Percentiles rank a stretch among this genome's conserved stretches.
These are phyloP conservation scores for Wallacemonas sp. DNA, from an alignment of 208 protist genomes.

Conservation along the genomic window DNA sequence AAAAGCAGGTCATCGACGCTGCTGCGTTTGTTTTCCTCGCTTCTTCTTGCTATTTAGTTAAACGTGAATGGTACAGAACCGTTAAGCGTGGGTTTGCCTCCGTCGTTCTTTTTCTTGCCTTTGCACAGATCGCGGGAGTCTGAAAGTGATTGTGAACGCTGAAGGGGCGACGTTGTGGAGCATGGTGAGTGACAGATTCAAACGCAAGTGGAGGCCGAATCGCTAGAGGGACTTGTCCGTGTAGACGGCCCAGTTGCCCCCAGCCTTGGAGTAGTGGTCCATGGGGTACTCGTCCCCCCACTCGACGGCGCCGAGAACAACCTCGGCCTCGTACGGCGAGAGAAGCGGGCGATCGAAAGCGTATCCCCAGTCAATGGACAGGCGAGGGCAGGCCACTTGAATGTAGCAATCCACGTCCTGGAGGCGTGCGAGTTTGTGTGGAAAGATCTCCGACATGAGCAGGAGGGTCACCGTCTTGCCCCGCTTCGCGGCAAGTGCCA, in stretches of 20 bases:
- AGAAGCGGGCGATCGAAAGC: slow-evolving; percentile 96
- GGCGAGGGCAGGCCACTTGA: slow-evolving; percentile 97
- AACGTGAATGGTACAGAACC: too few relatives aligned
- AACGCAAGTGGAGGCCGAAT: too few relatives aligned
- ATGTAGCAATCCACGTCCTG: slow-evolving; percentile 95
- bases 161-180: neutral
- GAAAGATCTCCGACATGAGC: slow-evolving; percentile 98
- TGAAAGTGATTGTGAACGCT: too few relatives aligned
- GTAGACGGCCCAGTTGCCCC: slow-evolving; percentile 95
- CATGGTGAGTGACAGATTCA: neutral
- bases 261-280: slow-evolving; percentile 96
- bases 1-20: too few relatives aligned
- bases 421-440: slow-evolving; percentile 92
- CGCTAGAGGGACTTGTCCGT: slow-evolving; percentile 68
- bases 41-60: too few relatives aligned
- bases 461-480: slow-evolving; percentile 86
- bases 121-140: too few relatives aligned
- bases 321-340: slow-evolving; percentile 97
- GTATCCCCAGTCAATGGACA: slow-evolving; percentile 99
- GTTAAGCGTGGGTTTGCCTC: too few relatives aligned
- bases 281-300: slow-evolving; percentile 96
- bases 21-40: too few relatives aligned
- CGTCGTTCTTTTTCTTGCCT: too few relatives aligned
- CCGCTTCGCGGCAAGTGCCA: slow-evolving; percentile 66
- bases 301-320: slow-evolving; percentile 84